Base-by-base conservation (phyloP, 305 asterid species). In the Fraxinus dipetala region DNA sequence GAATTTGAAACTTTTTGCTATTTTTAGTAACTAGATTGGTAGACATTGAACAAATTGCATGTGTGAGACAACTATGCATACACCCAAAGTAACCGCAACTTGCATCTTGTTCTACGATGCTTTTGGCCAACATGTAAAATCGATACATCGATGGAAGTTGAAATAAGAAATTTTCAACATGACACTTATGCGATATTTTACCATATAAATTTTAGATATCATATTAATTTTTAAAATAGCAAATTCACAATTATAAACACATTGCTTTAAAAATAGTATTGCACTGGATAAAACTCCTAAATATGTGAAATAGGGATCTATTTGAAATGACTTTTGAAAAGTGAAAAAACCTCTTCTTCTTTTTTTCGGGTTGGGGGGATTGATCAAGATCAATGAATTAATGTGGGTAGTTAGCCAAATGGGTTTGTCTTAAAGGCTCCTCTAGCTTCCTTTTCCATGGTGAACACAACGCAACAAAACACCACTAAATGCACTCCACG, bases 301-400 rank as follows among this genome's bases (percentile, higher is more conserved):
- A 38, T 38, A 38, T 8, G 48, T 38, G 14, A 9, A 38, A 38
- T 1, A 1, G 9, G 0, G 48, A 9, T 1, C 11, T 9, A 8
- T 38, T 38, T 38, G 13, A 38, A 0, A 8, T 0, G 14, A 40
- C 2, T 40, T 40, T 0, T 40, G 0, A 40, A 40, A 40, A 9
- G 3, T 10, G 0, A 0, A 40, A 40, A 40, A 2, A n/a, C n/a
- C n/a, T n/a, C n/a, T n/a, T n/a, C n/a, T n/a, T n/a, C n/a, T n/a
- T n/a, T n/a, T n/a, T n/a, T n/a, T n/a, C n/a, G n/a, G n/a, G n/a
- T n/a, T n/a, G n/a, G n/a, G 43, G n/a, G 3, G 75, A 81, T 85
- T 35, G 83, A 81, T 75, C 80, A 85, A 83, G 80, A 80, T 84
- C 84, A 85, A 83, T 83, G 87, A 81, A 73, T 38, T 48, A 79